Base-by-base conservation (phyloP, 176 grass and related monocot species). In the Raddia distichophylla region DNA sequence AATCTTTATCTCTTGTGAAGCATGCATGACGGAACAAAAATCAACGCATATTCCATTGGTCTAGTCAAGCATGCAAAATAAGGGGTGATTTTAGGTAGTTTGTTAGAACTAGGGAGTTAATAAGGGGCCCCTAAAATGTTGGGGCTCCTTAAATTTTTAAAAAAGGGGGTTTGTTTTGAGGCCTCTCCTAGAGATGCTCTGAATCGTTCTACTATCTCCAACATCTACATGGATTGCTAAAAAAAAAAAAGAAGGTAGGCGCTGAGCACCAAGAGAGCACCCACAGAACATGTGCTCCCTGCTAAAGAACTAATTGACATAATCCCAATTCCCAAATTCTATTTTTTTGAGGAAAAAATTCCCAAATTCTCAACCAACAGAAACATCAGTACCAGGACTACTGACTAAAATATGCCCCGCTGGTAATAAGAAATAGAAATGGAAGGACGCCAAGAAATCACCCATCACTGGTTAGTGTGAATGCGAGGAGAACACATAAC, bases 381-480 rank as follows among this genome's bases (percentile, higher is more conserved):
- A 78, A 52, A 64, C 46, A 7, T 35, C 14, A 9, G 5, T 1
- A 40, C 33, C 56, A 78, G 16, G 45, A 77, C 1, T 9, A 11
- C 34, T 45, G 48, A 56, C 71, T 47, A 71, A 82, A 82, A 40
- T 58, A 63, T 14, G 37, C 6, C n/a, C 43, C 40, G 9, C 14
- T 71, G 16, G 5, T 20, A 62, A 64, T 33, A n/a, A 40, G 13
- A 45, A 47, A 12, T 43, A 18, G 6, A 76, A 68, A 12, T 33
- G 18, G 27, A 13, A 48, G 60, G 6, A 59, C 45, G 42, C 40
- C 6, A 6, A 87, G 33, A 51, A 82, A 80, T 95, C 89, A 99
- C 20, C 96, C 96, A 18, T 99, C 91, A 37, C 84, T 90, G 34
- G 96, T 95, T 53, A 86, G 77, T 12, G 79, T 90, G 77, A 99